These are phyloP conservation scores for Aspergillus novoparasiticus DNA, from an alignment of 2,329 filamentous ascomycete genomes.

Conservation along the genomic window DNA sequence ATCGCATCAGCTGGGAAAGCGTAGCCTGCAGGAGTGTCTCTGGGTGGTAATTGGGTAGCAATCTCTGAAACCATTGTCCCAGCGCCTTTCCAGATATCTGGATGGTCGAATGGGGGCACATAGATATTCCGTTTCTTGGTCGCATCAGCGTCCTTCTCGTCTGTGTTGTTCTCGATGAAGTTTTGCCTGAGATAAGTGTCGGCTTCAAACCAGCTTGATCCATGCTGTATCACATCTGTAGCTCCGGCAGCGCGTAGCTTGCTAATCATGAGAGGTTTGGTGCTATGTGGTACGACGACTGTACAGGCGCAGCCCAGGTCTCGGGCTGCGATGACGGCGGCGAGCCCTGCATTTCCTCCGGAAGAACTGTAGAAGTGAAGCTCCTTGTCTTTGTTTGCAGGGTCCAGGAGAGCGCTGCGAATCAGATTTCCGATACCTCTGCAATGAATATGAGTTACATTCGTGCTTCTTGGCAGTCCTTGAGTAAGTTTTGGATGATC, in stretches of 20 bases:
- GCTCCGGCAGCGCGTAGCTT: constrained; percentile 69
- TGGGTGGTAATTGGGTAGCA: constrained; percentile 33
- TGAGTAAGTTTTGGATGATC: not conserved
- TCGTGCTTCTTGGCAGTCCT: not conserved
- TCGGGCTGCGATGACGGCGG: constrained; percentile 71
- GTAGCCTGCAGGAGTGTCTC: constrained; percentile 4
- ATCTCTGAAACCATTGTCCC: constrained; percentile 41
- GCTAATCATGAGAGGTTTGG: constrained; percentile 66
- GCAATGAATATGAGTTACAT: not conserved
- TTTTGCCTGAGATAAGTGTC: constrained; percentile 64
- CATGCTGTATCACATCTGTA: constrained; percentile 64
- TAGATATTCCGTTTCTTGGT: constrained; percentile 31
- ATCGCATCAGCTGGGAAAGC: constrained; percentile 62
- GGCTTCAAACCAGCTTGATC: constrained; percentile 68
- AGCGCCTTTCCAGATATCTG: constrained; percentile 39
- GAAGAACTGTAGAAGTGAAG: constrained; percentile 75
- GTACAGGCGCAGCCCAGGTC: constrained; percentile 65
- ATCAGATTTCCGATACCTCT: constrained; percentile 44
- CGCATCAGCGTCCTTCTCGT: not conserved
- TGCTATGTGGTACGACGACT: constrained; percentile 69
- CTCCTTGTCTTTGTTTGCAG: constrained; percentile 32
- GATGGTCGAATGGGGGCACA: constrained; percentile 43
- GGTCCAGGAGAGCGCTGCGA: constrained; percentile 27
- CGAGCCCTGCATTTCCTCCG: constrained; percentile 81
- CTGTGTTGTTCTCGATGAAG: constrained; percentile 31